These are phyloP conservation scores for Colletotrichum filicis DNA, from an alignment of 2,329 filamentous ascomycete species.

Conservation along the genomic window DNA sequence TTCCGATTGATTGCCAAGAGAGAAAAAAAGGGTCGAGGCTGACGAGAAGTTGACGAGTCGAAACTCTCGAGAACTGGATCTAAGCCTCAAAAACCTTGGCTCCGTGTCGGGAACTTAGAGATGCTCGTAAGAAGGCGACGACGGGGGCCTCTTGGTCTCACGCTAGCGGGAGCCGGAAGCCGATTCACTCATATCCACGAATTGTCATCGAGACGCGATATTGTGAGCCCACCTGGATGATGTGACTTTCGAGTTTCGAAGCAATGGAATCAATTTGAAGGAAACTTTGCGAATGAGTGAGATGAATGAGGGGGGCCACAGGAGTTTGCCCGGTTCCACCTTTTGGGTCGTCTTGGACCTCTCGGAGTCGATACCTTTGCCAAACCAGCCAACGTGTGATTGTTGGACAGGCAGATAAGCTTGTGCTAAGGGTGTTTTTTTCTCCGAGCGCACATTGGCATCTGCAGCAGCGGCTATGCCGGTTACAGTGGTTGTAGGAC, in stretches of 20 bases:
- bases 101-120: neutral
- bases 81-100: neutral
- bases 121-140: conserved; percentile 8
- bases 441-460: conserved; percentile 28
- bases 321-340: conserved; percentile 16
- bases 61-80: neutral
- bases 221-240: conserved; percentile 2
- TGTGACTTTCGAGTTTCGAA: neutral
- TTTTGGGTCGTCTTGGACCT: conserved; percentile 10
- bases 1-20: conserved; percentile 17
- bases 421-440: neutral
- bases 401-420: conserved; percentile 24
- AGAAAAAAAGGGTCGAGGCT: neutral
- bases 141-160: conserved; percentile 1
- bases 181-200: conserved; percentile 19
- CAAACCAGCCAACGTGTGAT: conserved; percentile 20
- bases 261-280: conserved; percentile 5
- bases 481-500: conserved; percentile 8
- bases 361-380: conserved; percentile 29
- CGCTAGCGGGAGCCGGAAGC: conserved; percentile 4
- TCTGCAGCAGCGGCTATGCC: conserved; percentile 28
- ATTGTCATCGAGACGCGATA: conserved; percentile 6
- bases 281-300: conserved; percentile 9
- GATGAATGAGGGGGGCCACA: conserved; percentile 1
- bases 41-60: neutral